phyloP scores from a whole-genome alignment of 2,329 filamentous ascomycete species.

The Arthrobotrys musiformis region DNA sequence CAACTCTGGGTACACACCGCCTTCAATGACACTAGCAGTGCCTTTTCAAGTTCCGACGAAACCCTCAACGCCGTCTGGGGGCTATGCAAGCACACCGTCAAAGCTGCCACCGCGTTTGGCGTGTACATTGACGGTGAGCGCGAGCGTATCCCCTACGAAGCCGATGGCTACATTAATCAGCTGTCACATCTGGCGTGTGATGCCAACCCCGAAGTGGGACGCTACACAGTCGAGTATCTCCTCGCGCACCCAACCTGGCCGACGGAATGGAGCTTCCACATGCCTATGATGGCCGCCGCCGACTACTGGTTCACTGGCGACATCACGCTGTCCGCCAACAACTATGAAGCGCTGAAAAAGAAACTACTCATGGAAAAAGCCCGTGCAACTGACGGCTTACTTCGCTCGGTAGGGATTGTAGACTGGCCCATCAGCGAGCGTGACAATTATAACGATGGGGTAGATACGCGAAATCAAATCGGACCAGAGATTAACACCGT shows the following conservation, averaged over 20 bases:
- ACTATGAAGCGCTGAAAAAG: constrained; percentile 29
- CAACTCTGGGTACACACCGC: constrained; percentile 20
- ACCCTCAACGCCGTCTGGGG: constrained; percentile 22
- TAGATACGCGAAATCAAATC: not conserved
- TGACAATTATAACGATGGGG: not conserved
- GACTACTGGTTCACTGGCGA: constrained; percentile 15
- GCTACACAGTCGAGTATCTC: constrained; percentile 19
- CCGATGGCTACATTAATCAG: constrained; percentile 26
- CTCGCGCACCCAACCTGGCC: constrained; percentile 21
- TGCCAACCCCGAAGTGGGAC: constrained; percentile 17
- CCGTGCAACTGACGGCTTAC: constrained; percentile 19
- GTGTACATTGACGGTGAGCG: constrained; percentile 23
- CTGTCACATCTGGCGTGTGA: constrained; percentile 22
- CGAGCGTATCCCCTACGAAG: constrained; percentile 26
- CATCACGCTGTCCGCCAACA: not conserved
- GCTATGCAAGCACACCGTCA: constrained; percentile 23
- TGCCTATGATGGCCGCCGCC: constrained; percentile 19
- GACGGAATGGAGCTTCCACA: constrained; percentile 28
- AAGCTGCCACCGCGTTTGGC: constrained; percentile 18
- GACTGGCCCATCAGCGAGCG: constrained; percentile 15
- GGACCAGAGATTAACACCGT: constrained; percentile 22
- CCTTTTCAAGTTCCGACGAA: constrained; percentile 11
- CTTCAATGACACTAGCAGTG: constrained; percentile 1
- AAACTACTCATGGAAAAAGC: constrained; percentile 29
- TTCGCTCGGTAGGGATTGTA: not conserved